Evolutionary conservation across 164 flowering plant species (phyloP).

Genomic region (Sedum album): DNA sequence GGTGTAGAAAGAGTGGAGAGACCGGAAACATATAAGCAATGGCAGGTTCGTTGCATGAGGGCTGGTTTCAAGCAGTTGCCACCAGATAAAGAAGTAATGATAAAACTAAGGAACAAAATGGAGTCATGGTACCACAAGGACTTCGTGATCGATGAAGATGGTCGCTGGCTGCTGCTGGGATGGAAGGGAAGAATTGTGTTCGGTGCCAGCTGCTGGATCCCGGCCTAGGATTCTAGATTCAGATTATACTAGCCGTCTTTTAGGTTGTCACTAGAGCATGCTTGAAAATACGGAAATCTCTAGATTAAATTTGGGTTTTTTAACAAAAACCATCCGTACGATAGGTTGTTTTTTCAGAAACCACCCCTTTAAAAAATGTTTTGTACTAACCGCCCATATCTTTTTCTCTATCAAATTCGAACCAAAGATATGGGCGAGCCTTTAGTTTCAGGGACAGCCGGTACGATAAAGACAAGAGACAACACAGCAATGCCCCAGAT

Average conservation of each 20-base stretch:
- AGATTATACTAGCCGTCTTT: background rate
- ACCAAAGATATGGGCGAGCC: no score
- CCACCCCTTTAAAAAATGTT: no score
- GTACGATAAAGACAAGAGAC: no score
- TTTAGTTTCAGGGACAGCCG: no score
- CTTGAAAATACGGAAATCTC: background rate
- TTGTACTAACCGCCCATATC: no score
- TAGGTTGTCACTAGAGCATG: background rate
- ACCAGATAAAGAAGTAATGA: conserved; percentile 15
- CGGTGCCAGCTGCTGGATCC: conserved; percentile 27
- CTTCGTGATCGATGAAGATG: conserved; percentile 29
- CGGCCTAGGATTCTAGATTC: conserved; percentile 14
- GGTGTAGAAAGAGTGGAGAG: conserved; percentile 42
- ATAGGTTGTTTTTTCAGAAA: no score
- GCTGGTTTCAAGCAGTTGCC: conserved; percentile 32
- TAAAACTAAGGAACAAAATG: conserved; percentile 16
- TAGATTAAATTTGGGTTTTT: no score
- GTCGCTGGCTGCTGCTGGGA: conserved; percentile 33
- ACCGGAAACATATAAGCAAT: conserved; percentile 37
- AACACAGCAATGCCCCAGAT: no score
- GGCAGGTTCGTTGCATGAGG: conserved; percentile 26
- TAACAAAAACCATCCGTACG: no score
- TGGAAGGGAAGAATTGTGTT: conserved; percentile 35
- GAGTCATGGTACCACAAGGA: conserved; percentile 23
- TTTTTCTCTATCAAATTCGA: no score